Conservation (phyloP, 164 flowering plant species). For the Dillenia suffruticosa region DNA sequence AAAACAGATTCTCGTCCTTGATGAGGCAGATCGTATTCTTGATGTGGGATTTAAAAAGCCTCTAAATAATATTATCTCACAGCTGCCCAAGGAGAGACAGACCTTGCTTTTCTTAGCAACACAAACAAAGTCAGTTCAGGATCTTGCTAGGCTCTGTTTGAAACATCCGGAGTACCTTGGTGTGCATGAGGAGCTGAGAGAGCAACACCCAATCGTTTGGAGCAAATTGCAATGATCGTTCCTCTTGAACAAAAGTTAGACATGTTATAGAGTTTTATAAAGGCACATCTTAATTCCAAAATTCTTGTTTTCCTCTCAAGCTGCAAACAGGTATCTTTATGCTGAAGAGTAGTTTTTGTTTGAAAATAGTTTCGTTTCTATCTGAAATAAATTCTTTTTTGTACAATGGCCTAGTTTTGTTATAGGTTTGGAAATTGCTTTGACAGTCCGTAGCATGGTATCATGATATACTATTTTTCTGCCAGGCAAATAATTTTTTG, state of each 20-base stretch:
- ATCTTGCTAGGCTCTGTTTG: slow-evolving; percentile 95
- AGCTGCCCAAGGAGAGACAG: slow-evolving; percentile 79
- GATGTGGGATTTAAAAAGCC: slow-evolving; percentile 65
- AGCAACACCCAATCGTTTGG: slow-evolving; percentile 74
- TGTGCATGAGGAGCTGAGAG: slow-evolving; percentile 82
- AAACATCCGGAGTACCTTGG: slow-evolving; percentile 92
- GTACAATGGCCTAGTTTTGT: too few relatives aligned
- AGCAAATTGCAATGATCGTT: slow-evolving; percentile 72
- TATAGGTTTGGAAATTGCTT: too few relatives aligned
- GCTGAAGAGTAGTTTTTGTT: too few relatives aligned
- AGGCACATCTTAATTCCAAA: slow-evolving; percentile 75
- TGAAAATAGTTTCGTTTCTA: too few relatives aligned
- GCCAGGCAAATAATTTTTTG: too few relatives aligned
- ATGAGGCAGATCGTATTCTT: slow-evolving; percentile 97
- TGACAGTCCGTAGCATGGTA: too few relatives aligned
- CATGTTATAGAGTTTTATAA: slow-evolving; percentile 92
- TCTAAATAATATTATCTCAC: slow-evolving; percentile 82
- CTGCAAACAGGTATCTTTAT: slow-evolving; percentile 76
- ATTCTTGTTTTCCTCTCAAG: slow-evolving; percentile 87
- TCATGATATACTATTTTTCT: too few relatives aligned
- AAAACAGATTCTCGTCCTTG: slow-evolving; percentile 92
- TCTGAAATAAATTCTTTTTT: too few relatives aligned
- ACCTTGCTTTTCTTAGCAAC: slow-evolving; percentile 95
- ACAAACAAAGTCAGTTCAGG: slow-evolving; percentile 90
- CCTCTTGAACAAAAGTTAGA: slow-evolving; percentile 83